Conservation (phyloP, 2,329 filamentous ascomycete species). For the Lachnellula occidentalis region DNA sequence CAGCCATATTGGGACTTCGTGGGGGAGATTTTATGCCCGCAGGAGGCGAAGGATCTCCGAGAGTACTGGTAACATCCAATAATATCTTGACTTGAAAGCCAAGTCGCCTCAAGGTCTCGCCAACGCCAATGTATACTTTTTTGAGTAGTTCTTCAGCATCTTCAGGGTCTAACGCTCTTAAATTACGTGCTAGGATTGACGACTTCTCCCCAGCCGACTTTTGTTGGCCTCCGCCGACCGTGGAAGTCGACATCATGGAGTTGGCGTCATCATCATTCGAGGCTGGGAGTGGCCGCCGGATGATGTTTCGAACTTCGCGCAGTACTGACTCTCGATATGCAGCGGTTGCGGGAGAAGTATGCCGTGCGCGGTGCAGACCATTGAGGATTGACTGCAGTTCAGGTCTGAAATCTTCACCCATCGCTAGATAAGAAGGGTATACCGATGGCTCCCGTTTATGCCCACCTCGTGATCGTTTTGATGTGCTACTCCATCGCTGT, state of each 20-base stretch:
- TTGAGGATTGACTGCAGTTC: conserved; percentile 66
- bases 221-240: conserved; percentile 60
- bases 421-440: conserved; percentile 73
- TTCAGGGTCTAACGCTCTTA: conserved; percentile 74
- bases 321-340: conserved; percentile 79
- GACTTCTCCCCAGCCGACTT: conserved; percentile 84
- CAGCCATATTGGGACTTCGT: conserved; percentile 27
- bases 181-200: conserved; percentile 77
- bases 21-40: conserved; percentile 27
- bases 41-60: conserved; percentile 21
- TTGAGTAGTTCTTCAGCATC: conserved; percentile 80
- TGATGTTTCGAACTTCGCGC: conserved; percentile 79
- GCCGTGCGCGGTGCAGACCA: conserved; percentile 75
- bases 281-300: conserved; percentile 80
- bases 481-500: conserved; percentile 76
- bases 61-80: conserved; percentile 82
- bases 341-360: conserved; percentile 74
- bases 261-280: conserved; percentile 92
- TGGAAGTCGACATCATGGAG: conserved; percentile 81
- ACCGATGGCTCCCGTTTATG: conserved; percentile 61
- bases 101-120: conserved; percentile 78
- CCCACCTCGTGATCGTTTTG: conserved; percentile 63
- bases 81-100: conserved; percentile 90
- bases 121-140: conserved; percentile 79
- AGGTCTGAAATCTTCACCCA: conserved; percentile 63